A percentile compares a stretch with the other conserved stretches of the same genome.
Evolutionary conservation across 306 rosid species (phyloP).

Genomic region (Castanospermum australe): DNA sequence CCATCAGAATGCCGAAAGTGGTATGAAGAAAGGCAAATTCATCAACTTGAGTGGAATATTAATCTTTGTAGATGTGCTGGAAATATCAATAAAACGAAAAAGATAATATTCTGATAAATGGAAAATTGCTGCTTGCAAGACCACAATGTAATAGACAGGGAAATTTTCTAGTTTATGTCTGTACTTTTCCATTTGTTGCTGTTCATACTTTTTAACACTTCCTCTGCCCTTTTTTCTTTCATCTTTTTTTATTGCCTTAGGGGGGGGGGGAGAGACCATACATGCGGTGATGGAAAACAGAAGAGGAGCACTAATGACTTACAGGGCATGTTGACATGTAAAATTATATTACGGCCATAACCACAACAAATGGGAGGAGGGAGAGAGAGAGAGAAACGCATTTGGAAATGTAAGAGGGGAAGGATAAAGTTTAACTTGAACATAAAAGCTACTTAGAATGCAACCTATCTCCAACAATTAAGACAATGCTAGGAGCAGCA

Average conservation of each 20-base stretch:
- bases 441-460: neutral
- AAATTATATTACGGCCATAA: no score
- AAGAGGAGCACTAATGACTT: no score
- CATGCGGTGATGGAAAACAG: no score
- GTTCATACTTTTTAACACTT: neutral
- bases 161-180: neutral
- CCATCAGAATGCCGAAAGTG: neutral
- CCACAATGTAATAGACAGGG: neutral
- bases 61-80: neutral
- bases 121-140: neutral
- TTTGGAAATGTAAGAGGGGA: neutral
- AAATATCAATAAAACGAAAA: neutral
- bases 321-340: no score
- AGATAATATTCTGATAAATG: neutral
- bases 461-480: neutral
- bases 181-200: neutral
- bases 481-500: neutral
- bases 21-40: neutral
- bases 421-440: slow-evolving; percentile 10
- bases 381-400: neutral
- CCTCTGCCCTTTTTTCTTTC: neutral
- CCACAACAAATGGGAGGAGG: no score
- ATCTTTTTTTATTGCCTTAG: no score
- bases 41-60: neutral
- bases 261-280: no score